phyloP scores from a whole-genome alignment of 352 stramenopile genomes.

The Globisporangium nagaii region DNA sequence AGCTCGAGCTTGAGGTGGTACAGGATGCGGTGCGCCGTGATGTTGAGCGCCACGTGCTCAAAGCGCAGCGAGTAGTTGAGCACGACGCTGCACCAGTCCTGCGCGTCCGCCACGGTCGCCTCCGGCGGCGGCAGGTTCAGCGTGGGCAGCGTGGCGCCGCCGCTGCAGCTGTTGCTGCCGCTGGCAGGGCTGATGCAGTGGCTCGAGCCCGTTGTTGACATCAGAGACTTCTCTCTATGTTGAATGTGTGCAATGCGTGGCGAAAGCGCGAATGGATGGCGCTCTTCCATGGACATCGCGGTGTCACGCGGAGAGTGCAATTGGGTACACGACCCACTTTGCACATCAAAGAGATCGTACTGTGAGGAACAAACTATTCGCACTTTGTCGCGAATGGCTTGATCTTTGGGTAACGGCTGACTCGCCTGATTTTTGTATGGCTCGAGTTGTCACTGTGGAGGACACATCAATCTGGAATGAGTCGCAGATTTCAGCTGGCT shows the following conservation, averaged over 20 bases:
- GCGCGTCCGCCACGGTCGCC: slow-evolving; percentile 15
- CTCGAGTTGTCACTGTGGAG: not conserved
- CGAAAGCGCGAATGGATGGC: not conserved
- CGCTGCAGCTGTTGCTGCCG: not conserved
- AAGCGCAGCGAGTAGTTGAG: slow-evolving; percentile 31
- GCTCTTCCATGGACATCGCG: too few species aligned
- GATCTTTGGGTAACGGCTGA: not conserved
- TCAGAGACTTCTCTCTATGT: too few species aligned
- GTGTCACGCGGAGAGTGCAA: too few species aligned
- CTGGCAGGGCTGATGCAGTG: not conserved
- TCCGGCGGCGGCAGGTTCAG: not conserved
- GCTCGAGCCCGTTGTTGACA: not conserved
- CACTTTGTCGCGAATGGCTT: not conserved
- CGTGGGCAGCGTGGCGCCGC: not conserved
- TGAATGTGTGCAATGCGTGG: too few species aligned
- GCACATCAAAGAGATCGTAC: not conserved
- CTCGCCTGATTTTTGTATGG: not conserved
- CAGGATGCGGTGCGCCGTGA: slow-evolving; percentile 34
- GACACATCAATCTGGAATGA: not conserved
- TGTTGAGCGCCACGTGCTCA: slow-evolving; percentile 43
- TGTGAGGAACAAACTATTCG: not conserved
- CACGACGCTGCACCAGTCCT: slow-evolving; percentile 40
- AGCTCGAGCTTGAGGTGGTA: slow-evolving; percentile 44
- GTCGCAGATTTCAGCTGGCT: too few species aligned
- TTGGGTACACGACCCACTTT: not conserved